phyloP scores from a whole-genome alignment of 257 asterid genomes.

The Solanum rostratum region DNA sequence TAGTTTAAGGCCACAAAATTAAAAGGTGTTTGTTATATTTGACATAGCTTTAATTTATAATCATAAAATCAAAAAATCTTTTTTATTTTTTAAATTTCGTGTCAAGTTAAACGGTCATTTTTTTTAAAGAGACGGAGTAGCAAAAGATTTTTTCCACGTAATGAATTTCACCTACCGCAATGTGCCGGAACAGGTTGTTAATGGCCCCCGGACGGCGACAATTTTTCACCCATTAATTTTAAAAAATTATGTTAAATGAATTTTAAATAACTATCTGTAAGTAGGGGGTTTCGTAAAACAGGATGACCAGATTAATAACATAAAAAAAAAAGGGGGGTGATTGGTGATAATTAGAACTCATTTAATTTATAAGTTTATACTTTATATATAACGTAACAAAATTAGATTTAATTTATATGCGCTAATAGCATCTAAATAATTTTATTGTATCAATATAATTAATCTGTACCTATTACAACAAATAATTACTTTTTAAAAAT shows the following conservation, averaged over 20 bases:
- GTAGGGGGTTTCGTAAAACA: not conserved
- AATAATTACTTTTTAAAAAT: too few species aligned
- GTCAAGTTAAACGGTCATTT: too few species aligned
- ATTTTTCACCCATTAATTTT: slow-evolving; percentile 11
- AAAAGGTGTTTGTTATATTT: too few species aligned
- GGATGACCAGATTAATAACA: not conserved
- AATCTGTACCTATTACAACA: not conserved
- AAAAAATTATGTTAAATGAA: not conserved
- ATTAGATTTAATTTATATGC: not conserved
- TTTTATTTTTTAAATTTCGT: too few species aligned
- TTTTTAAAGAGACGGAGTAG: too few species aligned
- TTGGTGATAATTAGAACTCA: not conserved
- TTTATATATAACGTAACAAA: not conserved
- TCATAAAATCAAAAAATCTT: too few species aligned
- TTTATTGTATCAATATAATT: too few species aligned
- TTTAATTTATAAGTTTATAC: too few species aligned
- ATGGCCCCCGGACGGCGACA: not conserved
- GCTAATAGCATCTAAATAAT: too few species aligned
- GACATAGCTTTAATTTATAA: too few species aligned
- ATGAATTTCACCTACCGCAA: slow-evolving; percentile 25
- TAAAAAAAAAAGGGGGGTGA: not conserved
- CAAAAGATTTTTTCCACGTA: slow-evolving; percentile 1
- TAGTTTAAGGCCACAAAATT: too few species aligned
- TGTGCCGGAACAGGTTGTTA: slow-evolving; percentile 6
- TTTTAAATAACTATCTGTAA: not conserved